phyloP scores from a whole-genome alignment of 345 rosid species.

The Pelargonium nanum region DNA sequence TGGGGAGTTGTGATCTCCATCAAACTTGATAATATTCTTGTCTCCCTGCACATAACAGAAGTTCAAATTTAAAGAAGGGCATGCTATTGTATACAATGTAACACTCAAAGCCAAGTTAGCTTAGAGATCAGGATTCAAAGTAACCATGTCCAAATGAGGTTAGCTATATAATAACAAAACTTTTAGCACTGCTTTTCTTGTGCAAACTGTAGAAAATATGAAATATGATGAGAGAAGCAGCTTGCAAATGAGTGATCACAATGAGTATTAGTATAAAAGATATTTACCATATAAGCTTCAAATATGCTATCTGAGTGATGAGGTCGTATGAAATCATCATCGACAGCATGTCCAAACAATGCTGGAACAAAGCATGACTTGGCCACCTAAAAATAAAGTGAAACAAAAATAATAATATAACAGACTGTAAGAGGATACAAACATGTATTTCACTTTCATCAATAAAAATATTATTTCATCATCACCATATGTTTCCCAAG shows the following conservation, averaged over 20 bases:
- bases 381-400: constrained; percentile 44
- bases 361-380: constrained; percentile 79
- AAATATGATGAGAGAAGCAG: too few relatives aligned
- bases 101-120: too few relatives aligned
- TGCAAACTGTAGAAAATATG: too few relatives aligned
- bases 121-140: background rate
- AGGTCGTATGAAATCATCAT: constrained; percentile 80
- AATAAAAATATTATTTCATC: background rate
- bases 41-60: constrained; percentile 57
- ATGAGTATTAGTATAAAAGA: too few relatives aligned
- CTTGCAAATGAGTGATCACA: too few relatives aligned
- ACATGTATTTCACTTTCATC: background rate
- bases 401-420: background rate
- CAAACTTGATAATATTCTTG: constrained; percentile 93
- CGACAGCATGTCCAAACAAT: constrained; percentile 80
- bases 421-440: background rate
- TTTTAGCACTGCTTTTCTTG: too few relatives aligned
- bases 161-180: too few relatives aligned
- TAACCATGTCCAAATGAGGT: too few relatives aligned
- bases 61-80: constrained; percentile 11
- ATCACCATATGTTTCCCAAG: background rate
- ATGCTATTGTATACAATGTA: constrained; percentile 7
- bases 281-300: constrained; percentile 62
- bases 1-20: constrained; percentile 97
- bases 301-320: constrained; percentile 79